Base-by-base conservation (phyloP, 2,329 filamentous ascomycete genomes). In the Botrytis porri region DNA sequence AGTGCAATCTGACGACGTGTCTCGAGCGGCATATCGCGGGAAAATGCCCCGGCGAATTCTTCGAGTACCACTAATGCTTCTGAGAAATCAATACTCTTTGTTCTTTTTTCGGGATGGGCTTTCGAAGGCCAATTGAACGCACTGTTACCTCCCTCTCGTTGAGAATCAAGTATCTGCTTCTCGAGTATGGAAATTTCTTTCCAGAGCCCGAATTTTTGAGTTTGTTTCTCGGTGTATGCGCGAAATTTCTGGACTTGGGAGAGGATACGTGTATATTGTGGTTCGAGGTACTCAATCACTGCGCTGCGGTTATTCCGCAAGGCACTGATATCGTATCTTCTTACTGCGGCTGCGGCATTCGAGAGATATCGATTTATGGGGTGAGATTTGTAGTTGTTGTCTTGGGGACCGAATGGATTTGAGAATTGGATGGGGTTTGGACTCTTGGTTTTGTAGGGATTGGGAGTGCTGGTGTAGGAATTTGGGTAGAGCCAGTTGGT, bases 241-340 rank as follows among this genome's bases (percentile, higher is more conserved):
- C 43, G 25, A 1, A 72, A 25, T 1, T 29, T 39, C 18, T 54
- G 14, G 3, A 45, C 57, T 14, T 61, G 43, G 1, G 37, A 1
- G 1, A 41, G 25, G 32, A 75, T 70, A 4, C 64, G 48, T 35
- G 54, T 41, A 32, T 74, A 74, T 41, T 75, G 74, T 1, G 60
- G 45, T 45, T 75, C 72, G 2, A 74, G 65, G 43, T 48, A 72
- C 6, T 69, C 41, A 2, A 75, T 10, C 4, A 64, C 65, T 7
- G 12, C 16, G 22, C 22, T 43, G 14, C 72, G 39, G 7, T 43
- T 45, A 16, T 25, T 20, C 22, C 70, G 71, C 0, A 74, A 39
- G 0, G 18, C 16, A 6, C 2, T 3, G 7, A 48, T 22, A 39
- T 74, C 71, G 22, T 32, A 25, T 54, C 48, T 69, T 54, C 66